Conservation (phyloP, 805 yeast species). For the Wickerhamomyces canadensis region DNA sequence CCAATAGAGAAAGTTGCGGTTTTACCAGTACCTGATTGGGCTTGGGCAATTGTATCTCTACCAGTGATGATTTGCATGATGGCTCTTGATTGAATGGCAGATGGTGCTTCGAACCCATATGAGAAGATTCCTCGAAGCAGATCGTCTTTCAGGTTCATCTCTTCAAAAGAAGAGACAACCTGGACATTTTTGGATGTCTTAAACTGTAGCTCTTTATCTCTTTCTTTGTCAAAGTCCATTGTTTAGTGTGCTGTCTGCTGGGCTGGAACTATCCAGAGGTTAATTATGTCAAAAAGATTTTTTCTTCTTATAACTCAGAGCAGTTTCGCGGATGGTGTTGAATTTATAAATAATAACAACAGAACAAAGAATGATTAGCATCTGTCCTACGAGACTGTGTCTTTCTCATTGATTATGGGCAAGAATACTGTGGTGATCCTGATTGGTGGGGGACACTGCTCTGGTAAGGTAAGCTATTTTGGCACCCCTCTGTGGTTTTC, state of each 20-base stretch:
- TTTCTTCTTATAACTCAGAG: background rate
- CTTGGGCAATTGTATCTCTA: slow-evolving; percentile 95
- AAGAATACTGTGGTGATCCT: slow-evolving; percentile 31
- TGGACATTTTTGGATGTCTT: slow-evolving; percentile 51
- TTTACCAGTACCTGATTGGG: slow-evolving; percentile 99
- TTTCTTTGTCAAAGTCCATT: slow-evolving; percentile 57
- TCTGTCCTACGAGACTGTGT: too few species aligned
- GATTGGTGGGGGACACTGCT: slow-evolving; percentile 58
- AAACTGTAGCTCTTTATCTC: slow-evolving; percentile 56
- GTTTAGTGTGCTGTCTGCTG: background rate
- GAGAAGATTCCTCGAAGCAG: slow-evolving; percentile 65
- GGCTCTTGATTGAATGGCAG: slow-evolving; percentile 97
- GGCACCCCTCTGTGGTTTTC: background rate
- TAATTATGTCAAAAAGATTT: background rate
- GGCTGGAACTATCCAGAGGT: too few species aligned
- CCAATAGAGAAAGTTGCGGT: slow-evolving; percentile 97
- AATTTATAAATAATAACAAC: too few species aligned
- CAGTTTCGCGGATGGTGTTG: too few species aligned
- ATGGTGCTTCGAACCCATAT: slow-evolving; percentile 93
- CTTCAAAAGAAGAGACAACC: slow-evolving; percentile 65
- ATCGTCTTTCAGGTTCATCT: slow-evolving; percentile 65
- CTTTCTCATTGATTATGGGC: background rate
- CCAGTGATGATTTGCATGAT: slow-evolving; percentile 92
- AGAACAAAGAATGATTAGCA: too few species aligned
- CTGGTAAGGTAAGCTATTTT: slow-evolving; percentile 39